phyloP scores from a whole-genome alignment of 2,329 filamentous ascomycete genomes.

The Cercospora sp. region DNA sequence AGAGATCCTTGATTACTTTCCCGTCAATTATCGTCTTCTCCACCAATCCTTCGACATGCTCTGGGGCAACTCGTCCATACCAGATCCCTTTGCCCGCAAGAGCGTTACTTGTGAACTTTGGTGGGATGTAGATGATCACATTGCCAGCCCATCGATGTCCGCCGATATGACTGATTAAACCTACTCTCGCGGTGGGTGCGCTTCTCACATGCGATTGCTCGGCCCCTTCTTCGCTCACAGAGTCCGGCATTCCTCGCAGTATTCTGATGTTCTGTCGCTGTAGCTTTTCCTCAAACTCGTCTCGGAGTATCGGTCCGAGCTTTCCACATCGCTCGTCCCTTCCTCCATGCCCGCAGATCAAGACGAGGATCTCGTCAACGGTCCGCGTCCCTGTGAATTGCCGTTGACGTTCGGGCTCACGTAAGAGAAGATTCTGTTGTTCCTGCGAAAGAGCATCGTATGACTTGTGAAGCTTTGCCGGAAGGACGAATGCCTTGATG shows the following conservation, averaged over 20 bases:
- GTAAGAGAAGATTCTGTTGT: slow-evolving; percentile 48
- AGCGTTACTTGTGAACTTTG: slow-evolving; percentile 51
- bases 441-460: slow-evolving; percentile 59
- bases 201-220: slow-evolving; percentile 4
- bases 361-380: slow-evolving; percentile 68
- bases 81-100: slow-evolving; percentile 73
- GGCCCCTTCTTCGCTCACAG: slow-evolving; percentile 32
- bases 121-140: slow-evolving; percentile 77
- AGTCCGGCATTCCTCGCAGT: slow-evolving; percentile 41
- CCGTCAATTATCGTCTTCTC: slow-evolving; percentile 68
- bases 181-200: slow-evolving; percentile 58
- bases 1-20: slow-evolving; percentile 67
- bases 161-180: slow-evolving; percentile 74
- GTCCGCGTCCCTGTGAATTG: slow-evolving; percentile 59
- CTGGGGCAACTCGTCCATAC: slow-evolving; percentile 77
- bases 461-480: slow-evolving; percentile 60
- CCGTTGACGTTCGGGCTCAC: slow-evolving; percentile 51
- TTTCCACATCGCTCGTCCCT: slow-evolving; percentile 81
- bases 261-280: slow-evolving; percentile 52
- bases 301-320: slow-evolving; percentile 70
- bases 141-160: slow-evolving; percentile 87
- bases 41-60: slow-evolving; percentile 74
- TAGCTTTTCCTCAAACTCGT: slow-evolving; percentile 67
- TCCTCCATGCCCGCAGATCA: slow-evolving; percentile 85
- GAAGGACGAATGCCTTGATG: slow-evolving; percentile 66